A percentile compares a stretch with the other conserved stretches of the same genome.
Evolutionary conservation across 169 alveolate genomes (phyloP).

Genomic region (Eimeria maxima): DNA sequence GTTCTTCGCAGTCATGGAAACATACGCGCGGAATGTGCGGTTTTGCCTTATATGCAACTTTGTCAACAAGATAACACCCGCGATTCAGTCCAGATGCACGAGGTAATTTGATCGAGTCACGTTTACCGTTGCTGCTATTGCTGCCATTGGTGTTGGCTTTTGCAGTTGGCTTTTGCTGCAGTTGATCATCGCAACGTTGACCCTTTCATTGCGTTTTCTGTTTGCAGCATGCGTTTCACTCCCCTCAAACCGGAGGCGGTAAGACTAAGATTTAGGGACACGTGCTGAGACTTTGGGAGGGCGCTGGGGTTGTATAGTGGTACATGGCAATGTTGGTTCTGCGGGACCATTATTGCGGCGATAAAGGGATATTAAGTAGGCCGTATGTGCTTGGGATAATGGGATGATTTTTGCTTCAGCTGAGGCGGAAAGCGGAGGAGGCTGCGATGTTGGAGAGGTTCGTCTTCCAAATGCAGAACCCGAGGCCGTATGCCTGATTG

Average conservation of each 20-base stretch:
- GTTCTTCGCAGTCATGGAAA: conserved; percentile 95
- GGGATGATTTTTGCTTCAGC: conserved; percentile 80
- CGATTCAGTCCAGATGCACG: conserved; percentile 98
- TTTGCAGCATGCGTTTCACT: conserved; percentile 72
- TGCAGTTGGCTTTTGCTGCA: background rate
- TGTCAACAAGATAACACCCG: conserved; percentile 98
- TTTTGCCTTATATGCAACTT: conserved; percentile 98
- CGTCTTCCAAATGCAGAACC: background rate
- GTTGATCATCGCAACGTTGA: conserved; percentile 89
- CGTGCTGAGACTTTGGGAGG: conserved; percentile 74
- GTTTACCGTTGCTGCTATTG: background rate
- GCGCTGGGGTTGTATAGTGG: conserved; percentile 77
- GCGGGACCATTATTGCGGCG: background rate
- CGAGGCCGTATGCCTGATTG: background rate
- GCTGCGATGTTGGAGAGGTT: conserved; percentile 30
- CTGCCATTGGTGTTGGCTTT: background rate
- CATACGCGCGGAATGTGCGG: conserved; percentile 97
- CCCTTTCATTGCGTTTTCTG: background rate
- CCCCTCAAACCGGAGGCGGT: conserved; percentile 72
- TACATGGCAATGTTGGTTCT: background rate
- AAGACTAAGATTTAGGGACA: background rate
- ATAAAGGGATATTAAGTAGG: background rate
- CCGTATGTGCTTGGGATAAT: background rate
- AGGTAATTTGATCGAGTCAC: conserved; percentile 24
- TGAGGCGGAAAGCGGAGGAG: conserved; percentile 35